Evolutionary conservation across 768 basidiomycete species (phyloP).

Genomic region (Boletellus sp.): DNA sequence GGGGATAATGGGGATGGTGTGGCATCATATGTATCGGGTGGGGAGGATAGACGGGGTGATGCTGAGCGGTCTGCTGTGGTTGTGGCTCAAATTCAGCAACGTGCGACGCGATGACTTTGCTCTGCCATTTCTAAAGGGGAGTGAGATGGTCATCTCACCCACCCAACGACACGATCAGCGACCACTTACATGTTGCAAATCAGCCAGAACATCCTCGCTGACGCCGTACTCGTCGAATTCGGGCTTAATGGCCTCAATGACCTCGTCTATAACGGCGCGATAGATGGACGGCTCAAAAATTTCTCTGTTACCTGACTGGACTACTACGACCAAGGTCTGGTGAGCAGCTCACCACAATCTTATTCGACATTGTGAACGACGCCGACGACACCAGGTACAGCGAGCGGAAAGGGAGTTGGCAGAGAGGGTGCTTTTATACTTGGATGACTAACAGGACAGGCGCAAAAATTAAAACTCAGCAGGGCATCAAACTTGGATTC

Average conservation of each 20-base stretch:
- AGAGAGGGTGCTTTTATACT: conserved; percentile 38
- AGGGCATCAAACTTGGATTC: conserved; percentile 25
- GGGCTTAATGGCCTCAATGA: conserved; percentile 78
- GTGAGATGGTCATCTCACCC: conserved; percentile 6
- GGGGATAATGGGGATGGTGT: conserved; percentile 52
- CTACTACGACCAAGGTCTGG: conserved; percentile 56
- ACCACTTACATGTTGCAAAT: conserved; percentile 79
- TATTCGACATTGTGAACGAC: conserved; percentile 79
- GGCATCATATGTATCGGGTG: conserved; percentile 61
- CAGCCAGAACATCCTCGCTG: conserved; percentile 82
- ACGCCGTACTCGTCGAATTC: conserved; percentile 98
- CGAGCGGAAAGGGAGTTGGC: conserved; percentile 33
- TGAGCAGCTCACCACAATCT: conserved; percentile 94
- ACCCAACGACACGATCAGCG: not conserved
- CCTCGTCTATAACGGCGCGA: conserved; percentile 94
- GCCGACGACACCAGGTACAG: conserved; percentile 26
- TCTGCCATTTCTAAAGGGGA: conserved; percentile 83
- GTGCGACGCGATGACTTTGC: conserved; percentile 87
- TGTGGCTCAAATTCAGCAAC: conserved; percentile 88
- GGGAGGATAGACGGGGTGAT: conserved; percentile 52
- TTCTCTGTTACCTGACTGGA: conserved; percentile 48
- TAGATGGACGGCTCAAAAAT: conserved; percentile 84
- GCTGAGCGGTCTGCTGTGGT: conserved; percentile 43
- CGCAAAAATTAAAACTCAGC: conserved; percentile 45
- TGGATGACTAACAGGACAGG: conserved; percentile 35